Evolutionary conservation across 305 asterid species (phyloP), one percentile per base, ranked within the genome.

Genomic region (Fraxinus sp.): DNA sequence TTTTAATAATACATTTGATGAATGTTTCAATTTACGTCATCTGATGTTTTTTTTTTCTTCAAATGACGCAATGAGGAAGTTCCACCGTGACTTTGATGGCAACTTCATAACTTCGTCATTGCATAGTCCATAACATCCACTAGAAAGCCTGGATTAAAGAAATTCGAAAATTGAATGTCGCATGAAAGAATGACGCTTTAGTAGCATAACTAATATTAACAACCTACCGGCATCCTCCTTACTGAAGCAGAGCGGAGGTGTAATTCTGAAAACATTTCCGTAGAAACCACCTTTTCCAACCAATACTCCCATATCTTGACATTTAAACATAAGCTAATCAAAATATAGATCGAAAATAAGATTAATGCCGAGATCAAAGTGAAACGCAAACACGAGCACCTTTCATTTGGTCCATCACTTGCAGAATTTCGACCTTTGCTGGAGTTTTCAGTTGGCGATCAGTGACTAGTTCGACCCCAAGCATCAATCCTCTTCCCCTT

Each of bases 91-190:
- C 20, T 70, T 70, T 11, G 20, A 30, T 14, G 20, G 22, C 41
- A 28, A 70, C 85, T 85, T 89, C 90, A 93, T 87, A 93, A 52
- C 91, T 90, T 93, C 24, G 89, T 74, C 88, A 95, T 81, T 37
- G 97, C 89, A 79, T 82, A 81, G 83, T 95, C 98, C 98, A 95
- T 93, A n/a, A 78, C 95, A 74, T 91, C 98, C 86, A 89, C 98
- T 68, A 93, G 85, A 85, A 90, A 94, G 84, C 91, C 98, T 93
- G 93, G 14, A 83, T 41, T 39, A 22, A 39, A 75, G 49, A 26
- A 32, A 78, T 28, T 46, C 36, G 13, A 18, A 7, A 24, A 7
- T 7, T 64, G n/a, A 55, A 13, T 62, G 22, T 62, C 26, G 71
- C 32, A n/a, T 22, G 9, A 44, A 55, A 28, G 18, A 30, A 30